Evolutionary conservation across 257 asterid species (phyloP).

Genomic region (Solanum chilense): DNA sequence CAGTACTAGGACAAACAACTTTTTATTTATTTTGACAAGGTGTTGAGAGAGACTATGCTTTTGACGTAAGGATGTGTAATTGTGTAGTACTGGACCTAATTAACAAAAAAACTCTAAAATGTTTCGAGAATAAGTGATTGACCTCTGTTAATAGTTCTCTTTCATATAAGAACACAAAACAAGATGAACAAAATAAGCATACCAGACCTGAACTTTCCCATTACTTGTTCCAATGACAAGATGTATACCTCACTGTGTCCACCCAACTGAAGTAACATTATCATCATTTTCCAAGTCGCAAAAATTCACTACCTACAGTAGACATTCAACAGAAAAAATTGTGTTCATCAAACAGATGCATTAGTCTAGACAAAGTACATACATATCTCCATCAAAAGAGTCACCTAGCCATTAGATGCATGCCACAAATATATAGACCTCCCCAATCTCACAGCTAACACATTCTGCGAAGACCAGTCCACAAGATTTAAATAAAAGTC

Average conservation of each 20-base stretch:
- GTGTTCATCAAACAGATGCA: background rate
- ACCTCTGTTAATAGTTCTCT: background rate
- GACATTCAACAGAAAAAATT: background rate
- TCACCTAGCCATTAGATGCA: constrained; percentile 90
- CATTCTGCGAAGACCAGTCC: constrained; percentile 87
- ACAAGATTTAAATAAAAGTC: constrained; percentile 92
- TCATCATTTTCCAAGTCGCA: constrained; percentile 80
- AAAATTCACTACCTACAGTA: constrained; percentile 67
- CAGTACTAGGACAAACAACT: background rate
- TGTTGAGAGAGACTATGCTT: background rate
- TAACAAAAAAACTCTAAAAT: background rate
- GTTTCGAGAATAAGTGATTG: background rate
- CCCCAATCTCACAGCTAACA: constrained; percentile 84
- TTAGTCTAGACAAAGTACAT: background rate
- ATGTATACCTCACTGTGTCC: constrained; percentile 86
- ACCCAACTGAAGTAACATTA: constrained; percentile 80
- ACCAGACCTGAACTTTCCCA: constrained; percentile 74
- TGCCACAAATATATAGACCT: constrained; percentile 86
- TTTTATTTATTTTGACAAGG: background rate
- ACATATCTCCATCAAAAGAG: background rate
- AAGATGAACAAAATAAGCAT: background rate
- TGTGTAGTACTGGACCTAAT: background rate
- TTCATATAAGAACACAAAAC: background rate
- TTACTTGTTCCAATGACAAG: constrained; percentile 89
- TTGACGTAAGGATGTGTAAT: background rate